These are phyloP conservation scores for Barnettozyma siamensis DNA, from an alignment of 805 yeast species.

Conservation along the genomic window DNA sequence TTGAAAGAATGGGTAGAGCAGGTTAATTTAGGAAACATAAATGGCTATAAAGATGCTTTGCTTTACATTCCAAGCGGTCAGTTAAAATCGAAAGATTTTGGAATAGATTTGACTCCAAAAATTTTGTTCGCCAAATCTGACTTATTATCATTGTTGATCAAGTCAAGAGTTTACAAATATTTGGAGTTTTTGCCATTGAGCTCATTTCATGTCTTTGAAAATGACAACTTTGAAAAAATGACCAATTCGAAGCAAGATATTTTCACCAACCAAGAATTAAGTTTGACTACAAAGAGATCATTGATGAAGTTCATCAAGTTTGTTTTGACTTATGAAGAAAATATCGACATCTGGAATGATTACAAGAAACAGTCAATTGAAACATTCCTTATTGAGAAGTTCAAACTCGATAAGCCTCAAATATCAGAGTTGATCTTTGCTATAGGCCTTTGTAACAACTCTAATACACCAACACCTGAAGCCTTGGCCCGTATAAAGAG, in stretches of 20 bases:
- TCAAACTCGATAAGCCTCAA: slow-evolving; percentile 68
- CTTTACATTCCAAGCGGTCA: slow-evolving; percentile 66
- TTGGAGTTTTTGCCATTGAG: slow-evolving; percentile 87
- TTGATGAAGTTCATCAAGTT: slow-evolving; percentile 91
- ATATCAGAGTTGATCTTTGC: slow-evolving; percentile 79
- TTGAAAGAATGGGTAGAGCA: slow-evolving; percentile 73
- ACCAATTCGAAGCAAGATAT: slow-evolving; percentile 88
- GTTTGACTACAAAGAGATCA: slow-evolving; percentile 70
- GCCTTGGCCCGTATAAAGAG: slow-evolving; percentile 81
- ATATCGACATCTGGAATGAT: slow-evolving; percentile 49
- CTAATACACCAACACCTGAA: slow-evolving; percentile 57
- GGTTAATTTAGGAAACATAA: slow-evolving; percentile 41
- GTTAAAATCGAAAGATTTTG: slow-evolving; percentile 58
- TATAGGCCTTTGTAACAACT: slow-evolving; percentile 68
- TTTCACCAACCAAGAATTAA: slow-evolving; percentile 78
- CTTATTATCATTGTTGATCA: slow-evolving; percentile 67
- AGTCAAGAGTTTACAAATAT: slow-evolving; percentile 84
- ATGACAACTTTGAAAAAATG: slow-evolving; percentile 83
- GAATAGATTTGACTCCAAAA: slow-evolving; percentile 83
- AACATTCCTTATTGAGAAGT: slow-evolving; percentile 55
- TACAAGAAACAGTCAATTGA: slow-evolving; percentile 52
- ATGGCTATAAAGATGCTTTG: slow-evolving; percentile 61
- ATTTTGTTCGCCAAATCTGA: slow-evolving; percentile 89
- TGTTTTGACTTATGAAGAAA: slow-evolving; percentile 63
- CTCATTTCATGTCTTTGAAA: slow-evolving; percentile 90